These are phyloP conservation scores for Aspergillus texensis DNA, from an alignment of 2,329 filamentous ascomycete species.

Conservation along the genomic window DNA sequence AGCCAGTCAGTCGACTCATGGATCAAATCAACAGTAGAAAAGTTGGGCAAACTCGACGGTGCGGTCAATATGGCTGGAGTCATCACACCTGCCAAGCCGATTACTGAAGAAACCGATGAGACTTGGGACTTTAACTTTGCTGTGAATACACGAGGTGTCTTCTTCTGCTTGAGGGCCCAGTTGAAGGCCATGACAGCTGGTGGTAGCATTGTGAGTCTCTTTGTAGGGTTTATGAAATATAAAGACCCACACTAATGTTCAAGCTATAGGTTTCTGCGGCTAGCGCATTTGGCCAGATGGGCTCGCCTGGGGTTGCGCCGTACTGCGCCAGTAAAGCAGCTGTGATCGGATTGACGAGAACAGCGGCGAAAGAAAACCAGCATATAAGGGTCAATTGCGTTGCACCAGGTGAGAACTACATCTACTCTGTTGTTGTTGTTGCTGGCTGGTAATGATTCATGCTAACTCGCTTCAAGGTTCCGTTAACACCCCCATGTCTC, in stretches of 20 bases:
- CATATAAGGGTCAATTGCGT: conserved; percentile 38
- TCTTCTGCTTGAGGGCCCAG: conserved; percentile 23
- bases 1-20: not conserved
- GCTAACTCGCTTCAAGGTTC: not conserved
- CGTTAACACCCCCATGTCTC: not conserved
- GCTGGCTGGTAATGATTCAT: not conserved
- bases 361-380: conserved; percentile 38
- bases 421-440: not conserved
- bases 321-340: conserved; percentile 51
- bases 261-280: not conserved
- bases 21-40: not conserved
- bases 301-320: conserved; percentile 24
- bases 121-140: not conserved
- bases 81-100: not conserved
- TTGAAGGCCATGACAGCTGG: conserved; percentile 20
- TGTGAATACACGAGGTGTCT: conserved; percentile 20
- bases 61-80: conserved; percentile 6
- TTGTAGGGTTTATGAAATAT: rapidly evolving
- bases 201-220: conserved; percentile 40
- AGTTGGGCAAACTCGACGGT: conserved; percentile 1
- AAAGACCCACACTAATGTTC: rapidly evolving
- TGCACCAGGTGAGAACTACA: not conserved
- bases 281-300: conserved; percentile 2
- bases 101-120: not conserved
- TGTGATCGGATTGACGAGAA: conserved; percentile 48